Evolutionary conservation across 208 protist genomes (phyloP).

Genomic region (Leptomonas seymouri): DNA sequence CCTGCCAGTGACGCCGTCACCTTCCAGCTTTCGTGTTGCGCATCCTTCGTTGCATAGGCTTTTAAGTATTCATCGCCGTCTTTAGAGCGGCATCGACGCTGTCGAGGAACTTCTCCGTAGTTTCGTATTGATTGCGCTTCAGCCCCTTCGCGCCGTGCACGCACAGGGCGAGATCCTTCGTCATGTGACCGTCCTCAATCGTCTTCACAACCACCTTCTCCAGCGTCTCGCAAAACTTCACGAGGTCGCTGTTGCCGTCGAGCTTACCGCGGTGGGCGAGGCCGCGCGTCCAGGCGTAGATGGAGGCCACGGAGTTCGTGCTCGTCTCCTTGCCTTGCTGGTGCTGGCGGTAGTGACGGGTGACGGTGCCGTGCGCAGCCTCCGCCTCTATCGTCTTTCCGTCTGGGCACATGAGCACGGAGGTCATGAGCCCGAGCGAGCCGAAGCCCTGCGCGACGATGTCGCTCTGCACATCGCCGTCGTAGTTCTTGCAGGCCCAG

Average conservation of each 20-base stretch:
- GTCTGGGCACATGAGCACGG: slow-evolving; percentile 96
- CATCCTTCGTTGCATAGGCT: too few relatives aligned
- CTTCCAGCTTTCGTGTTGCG: too few relatives aligned
- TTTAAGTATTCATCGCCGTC: slow-evolving; percentile 42
- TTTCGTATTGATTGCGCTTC: slow-evolving; percentile 87
- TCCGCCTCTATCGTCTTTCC: slow-evolving; percentile 98
- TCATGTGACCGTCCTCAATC: slow-evolving; percentile 96
- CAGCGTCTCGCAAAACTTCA: slow-evolving; percentile 86
- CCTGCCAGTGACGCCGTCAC: not conserved
- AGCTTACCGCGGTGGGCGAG: slow-evolving; percentile 95
- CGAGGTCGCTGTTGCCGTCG: slow-evolving; percentile 92
- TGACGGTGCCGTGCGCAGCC: slow-evolving; percentile 98
- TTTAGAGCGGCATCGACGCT: slow-evolving; percentile 69
- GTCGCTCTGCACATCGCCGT: slow-evolving; percentile 98
- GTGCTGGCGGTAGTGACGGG: slow-evolving; percentile 96
- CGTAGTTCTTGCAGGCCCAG: slow-evolving; percentile 99
- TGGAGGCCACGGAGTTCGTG: slow-evolving; percentile 98
- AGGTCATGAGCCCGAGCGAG: slow-evolving; percentile 98
- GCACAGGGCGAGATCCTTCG: slow-evolving; percentile 98
- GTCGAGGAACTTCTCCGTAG: slow-evolving; percentile 89
- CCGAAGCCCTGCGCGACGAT: slow-evolving; percentile 98
- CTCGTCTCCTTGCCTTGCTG: slow-evolving; percentile 96
- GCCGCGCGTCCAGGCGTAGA: slow-evolving; percentile 98
- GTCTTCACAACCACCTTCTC: slow-evolving; percentile 92
- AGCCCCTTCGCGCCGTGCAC: slow-evolving; percentile 84